Percentiles rank a stretch among this genome's conserved stretches.
Conservation (phyloP, 2,329 filamentous ascomycete species). For the Ceratocystiopsis sp. region DNA sequence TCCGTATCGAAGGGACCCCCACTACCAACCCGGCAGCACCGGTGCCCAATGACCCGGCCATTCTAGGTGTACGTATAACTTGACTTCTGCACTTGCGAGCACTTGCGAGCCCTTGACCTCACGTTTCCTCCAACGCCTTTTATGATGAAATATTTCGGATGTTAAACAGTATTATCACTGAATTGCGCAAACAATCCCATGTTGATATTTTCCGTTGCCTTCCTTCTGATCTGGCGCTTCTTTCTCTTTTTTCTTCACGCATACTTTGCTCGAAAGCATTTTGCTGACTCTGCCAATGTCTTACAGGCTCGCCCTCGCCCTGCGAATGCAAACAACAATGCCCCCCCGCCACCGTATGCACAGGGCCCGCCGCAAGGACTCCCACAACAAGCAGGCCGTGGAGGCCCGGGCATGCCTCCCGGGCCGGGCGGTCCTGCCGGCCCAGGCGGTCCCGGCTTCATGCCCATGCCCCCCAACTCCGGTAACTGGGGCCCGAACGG, state of each 20-base stretch:
- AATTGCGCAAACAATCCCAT: conserved; percentile 79
- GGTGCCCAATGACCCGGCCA: conserved; percentile 87
- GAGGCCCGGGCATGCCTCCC: no score
- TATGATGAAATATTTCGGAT: conserved; percentile 97
- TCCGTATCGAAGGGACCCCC: conserved; percentile 76
- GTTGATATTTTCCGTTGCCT: conserved; percentile 99
- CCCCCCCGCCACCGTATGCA: conserved; percentile 18
- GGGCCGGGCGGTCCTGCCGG: no score
- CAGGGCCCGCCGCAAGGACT: conserved; percentile 12
- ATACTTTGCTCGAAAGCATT: background rate
- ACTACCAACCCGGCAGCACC: conserved; percentile 57
- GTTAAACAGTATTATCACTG: conserved; percentile 71
- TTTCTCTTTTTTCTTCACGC: background rate
- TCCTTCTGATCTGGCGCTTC: conserved; percentile 66
- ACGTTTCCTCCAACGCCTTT: conserved; percentile 5
- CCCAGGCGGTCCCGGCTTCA: conserved; percentile 11
- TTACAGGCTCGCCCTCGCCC: conserved; percentile 22
- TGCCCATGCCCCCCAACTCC: conserved; percentile 14
- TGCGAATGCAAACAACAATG: conserved; percentile 5
- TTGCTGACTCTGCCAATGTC: conserved; percentile 1
- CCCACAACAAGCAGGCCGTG: conserved; percentile 12
- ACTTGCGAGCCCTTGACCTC: background rate
- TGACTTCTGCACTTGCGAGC: background rate
- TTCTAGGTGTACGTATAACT: conserved; percentile 74
- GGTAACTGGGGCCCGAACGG: conserved; percentile 15